These are phyloP conservation scores for Hypoxylon subgilvum DNA, from an alignment of 495 filamentous ascomycete genomes.

Conservation along the genomic window DNA sequence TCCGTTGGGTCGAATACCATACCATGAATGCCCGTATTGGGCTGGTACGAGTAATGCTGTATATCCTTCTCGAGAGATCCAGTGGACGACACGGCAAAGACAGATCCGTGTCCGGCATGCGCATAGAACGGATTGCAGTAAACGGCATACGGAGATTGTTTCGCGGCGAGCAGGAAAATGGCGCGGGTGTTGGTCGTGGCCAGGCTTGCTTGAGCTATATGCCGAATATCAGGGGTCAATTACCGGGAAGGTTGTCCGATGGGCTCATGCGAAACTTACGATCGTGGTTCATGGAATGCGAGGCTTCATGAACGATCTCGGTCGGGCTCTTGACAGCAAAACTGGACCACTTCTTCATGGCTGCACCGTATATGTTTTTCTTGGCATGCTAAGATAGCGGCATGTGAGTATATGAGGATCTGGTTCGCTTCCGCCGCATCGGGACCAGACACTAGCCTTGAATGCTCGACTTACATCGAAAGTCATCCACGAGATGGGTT, in stretches of 20 bases:
- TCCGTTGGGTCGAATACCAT: slow-evolving; percentile 88
- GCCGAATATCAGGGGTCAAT: slow-evolving; percentile 22
- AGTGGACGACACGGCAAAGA: slow-evolving; percentile 69
- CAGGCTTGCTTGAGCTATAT: slow-evolving; percentile 67
- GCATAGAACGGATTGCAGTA: slow-evolving; percentile 90
- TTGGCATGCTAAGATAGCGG: slow-evolving; percentile 63
- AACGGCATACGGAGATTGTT: slow-evolving; percentile 75
- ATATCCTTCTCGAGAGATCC: slow-evolving; percentile 71
- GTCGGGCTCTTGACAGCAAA: slow-evolving; percentile 77
- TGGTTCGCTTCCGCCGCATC: neutral
- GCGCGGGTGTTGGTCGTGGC: slow-evolving; percentile 78
- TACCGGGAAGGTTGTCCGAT: slow-evolving; percentile 7
- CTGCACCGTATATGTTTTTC: slow-evolving; percentile 83
- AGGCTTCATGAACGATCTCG: slow-evolving; percentile 76
- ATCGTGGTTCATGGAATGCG: slow-evolving; percentile 67
- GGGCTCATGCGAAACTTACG: slow-evolving; percentile 45
- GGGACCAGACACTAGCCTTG: neutral
- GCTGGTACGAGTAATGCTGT: slow-evolving; percentile 78
- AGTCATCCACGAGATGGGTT: slow-evolving; percentile 90
- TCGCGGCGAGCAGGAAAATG: slow-evolving; percentile 82
- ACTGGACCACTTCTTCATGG: slow-evolving; percentile 89
- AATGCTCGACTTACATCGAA: slow-evolving; percentile 66
- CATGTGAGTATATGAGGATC: slow-evolving; percentile 32
- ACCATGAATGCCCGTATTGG: slow-evolving; percentile 80
- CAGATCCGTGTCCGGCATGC: slow-evolving; percentile 77